Evolutionary conservation across 805 yeast genomes (phyloP).

Genomic region (Zygosaccharomyces bailii): DNA sequence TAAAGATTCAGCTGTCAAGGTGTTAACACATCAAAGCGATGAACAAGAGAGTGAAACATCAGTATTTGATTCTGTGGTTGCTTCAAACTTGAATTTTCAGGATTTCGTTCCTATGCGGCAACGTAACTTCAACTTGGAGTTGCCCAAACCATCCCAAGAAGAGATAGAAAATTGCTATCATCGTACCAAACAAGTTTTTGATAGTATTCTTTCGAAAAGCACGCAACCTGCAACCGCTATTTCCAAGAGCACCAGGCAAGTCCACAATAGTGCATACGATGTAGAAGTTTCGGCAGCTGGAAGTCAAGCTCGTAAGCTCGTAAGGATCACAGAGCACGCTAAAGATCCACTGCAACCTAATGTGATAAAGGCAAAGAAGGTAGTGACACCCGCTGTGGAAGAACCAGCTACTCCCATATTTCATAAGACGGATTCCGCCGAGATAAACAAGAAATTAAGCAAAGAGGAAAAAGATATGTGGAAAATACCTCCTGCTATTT

Average conservation of each 20-base stretch:
- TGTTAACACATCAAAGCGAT: constrained; percentile 10
- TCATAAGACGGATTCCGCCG: constrained; percentile 52
- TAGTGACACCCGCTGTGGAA: constrained; percentile 55
- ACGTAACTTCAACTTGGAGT: constrained; percentile 37
- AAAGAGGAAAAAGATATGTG: constrained; percentile 74
- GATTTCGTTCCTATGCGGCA: constrained; percentile 62
- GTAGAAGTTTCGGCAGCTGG: constrained; percentile 38
- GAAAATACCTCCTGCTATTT: constrained; percentile 86
- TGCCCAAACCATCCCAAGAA: constrained; percentile 47
- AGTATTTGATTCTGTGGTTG: constrained; percentile 17
- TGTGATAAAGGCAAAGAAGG: constrained; percentile 61
- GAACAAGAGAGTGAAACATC: constrained; percentile 3
- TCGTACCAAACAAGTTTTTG: constrained; percentile 55
- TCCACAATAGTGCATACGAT: constrained; percentile 40
- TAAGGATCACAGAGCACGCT: constrained; percentile 51
- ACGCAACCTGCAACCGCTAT: constrained; percentile 31
- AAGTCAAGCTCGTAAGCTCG: constrained; percentile 41
- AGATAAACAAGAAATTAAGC: constrained; percentile 44
- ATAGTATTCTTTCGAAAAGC: constrained; percentile 46
- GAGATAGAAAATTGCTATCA: constrained; percentile 46
- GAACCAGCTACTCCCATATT: constrained; percentile 67
- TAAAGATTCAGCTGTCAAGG: constrained; percentile 9
- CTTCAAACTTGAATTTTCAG: constrained; percentile 40
- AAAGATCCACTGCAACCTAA: constrained; percentile 88
- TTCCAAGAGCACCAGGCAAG: constrained; percentile 24